Evolutionary conservation across 2,329 filamentous ascomycete species (phyloP), one percentile per base, ranked within the genome.

Genomic region (Fusarium sp.): DNA sequence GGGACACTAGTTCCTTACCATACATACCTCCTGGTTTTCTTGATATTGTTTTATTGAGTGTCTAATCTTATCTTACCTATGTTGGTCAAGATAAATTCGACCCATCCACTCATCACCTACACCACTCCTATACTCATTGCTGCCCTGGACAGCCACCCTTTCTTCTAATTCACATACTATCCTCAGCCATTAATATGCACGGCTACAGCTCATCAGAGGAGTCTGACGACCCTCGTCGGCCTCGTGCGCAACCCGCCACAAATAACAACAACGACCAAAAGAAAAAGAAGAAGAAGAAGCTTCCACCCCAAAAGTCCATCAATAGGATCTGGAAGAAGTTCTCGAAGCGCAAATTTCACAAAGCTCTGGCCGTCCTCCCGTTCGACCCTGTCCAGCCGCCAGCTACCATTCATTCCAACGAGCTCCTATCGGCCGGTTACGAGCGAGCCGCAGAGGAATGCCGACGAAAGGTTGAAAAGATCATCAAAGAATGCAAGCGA

Each of bases 291-390:
- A 76, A 88, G 77, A 76, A 75, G 73, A 75, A 84, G 73, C 84
- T 86, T 67, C 82, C 87, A 15, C 90, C 90, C 1, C 90, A 92
- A 76, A 84, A 88, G 73, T 85, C 84, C 62, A 90, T 92, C 76
- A 88, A 92, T 76, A 85, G 85, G 60, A 88, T 91, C 65, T 92
- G 90, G 90, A 85, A 85, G 74, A 84, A 82, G 24, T 89, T 90
- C 71, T 84, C 84, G 15, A 84, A 87, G 72, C 78, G 78, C 57
- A 86, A 87, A 62, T 91, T 90, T 73, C 88, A 85, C 75, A 91
- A 89, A 77, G 89, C 90, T 6, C 85, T 90, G 36, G 84, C 87
- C 5, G 85, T 92, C 39, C 81, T 92, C 2, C 90, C 90, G 2
- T 90, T 90, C 75, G 88, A 90, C 56, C 84, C 89, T 17, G 88